Conservation (phyloP, 1,139 yeast species). For the Nakaseomyces nivariensis region DNA sequence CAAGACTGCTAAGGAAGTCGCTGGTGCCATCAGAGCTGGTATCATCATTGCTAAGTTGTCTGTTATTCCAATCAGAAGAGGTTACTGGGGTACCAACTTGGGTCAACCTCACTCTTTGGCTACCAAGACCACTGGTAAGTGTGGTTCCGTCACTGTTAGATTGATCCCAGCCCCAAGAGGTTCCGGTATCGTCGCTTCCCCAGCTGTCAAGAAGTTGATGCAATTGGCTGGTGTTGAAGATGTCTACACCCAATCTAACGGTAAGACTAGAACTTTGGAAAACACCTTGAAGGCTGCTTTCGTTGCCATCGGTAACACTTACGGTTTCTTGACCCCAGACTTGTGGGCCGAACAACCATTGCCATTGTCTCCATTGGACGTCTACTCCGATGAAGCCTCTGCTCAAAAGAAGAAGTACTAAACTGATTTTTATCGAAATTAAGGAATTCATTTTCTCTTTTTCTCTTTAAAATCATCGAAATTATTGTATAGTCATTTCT, state of each 20-base stretch:
- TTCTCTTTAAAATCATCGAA: not conserved
- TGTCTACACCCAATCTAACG: constrained; percentile 97
- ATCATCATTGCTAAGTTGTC: constrained; percentile 98
- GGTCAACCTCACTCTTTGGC: constrained; percentile 99
- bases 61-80: constrained; percentile 99
- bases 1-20: constrained; percentile 99
- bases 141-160: constrained; percentile 98
- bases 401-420: constrained; percentile 64
- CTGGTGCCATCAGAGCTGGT: constrained; percentile 99
- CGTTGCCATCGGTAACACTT: constrained; percentile 99
- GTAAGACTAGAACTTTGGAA: constrained; percentile 99
- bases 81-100: constrained; percentile 99
- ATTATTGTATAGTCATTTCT: not conserved
- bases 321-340: constrained; percentile 99
- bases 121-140: constrained; percentile 97
- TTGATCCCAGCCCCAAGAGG: constrained; percentile 99
- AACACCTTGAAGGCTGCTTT: constrained; percentile 99
- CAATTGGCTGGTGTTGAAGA: constrained; percentile 99
- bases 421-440: constrained; percentile 11
- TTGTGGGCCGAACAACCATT: constrained; percentile 86
- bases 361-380: constrained; percentile 88
- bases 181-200: constrained; percentile 99
- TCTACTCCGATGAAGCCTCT: constrained; percentile 77
- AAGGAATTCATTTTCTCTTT: constrained; percentile 4
- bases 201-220: constrained; percentile 97